phyloP scores from a whole-genome alignment of 306 rosid genomes.

The Malus sieversii region DNA sequence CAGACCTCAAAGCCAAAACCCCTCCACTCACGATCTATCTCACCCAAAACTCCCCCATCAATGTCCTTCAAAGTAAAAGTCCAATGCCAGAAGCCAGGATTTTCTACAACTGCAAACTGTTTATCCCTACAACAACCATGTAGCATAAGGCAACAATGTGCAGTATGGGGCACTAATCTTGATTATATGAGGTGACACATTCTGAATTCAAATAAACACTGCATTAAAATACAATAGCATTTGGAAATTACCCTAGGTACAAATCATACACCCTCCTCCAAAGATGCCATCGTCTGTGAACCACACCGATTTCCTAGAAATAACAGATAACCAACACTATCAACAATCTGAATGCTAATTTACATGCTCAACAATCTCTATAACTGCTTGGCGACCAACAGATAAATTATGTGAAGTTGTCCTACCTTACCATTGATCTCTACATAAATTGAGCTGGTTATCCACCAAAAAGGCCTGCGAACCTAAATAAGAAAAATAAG shows the following conservation, averaged over 20 bases:
- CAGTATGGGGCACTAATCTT: background rate
- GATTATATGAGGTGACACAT: background rate
- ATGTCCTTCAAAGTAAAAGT: slow-evolving; percentile 83
- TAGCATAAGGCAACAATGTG: background rate
- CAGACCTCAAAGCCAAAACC: slow-evolving; percentile 96
- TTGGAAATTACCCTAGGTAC: slow-evolving; percentile 74
- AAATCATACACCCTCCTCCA: slow-evolving; percentile 95
- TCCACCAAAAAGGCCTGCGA: slow-evolving; percentile 98
- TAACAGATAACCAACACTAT: slow-evolving; percentile 10
- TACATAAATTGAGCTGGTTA: slow-evolving; percentile 88
- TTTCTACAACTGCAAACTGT: slow-evolving; percentile 93
- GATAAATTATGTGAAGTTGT: background rate
- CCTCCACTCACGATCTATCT: slow-evolving; percentile 96
- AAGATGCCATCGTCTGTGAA: slow-evolving; percentile 94
- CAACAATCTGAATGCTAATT: slow-evolving; percentile 26
- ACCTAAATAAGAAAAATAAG: slow-evolving; percentile 45
- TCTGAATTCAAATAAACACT: background rate
- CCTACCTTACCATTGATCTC: slow-evolving; percentile 94
- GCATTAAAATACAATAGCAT: background rate
- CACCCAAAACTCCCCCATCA: slow-evolving; percentile 72
- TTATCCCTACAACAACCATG: slow-evolving; percentile 37
- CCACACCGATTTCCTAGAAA: slow-evolving; percentile 87
- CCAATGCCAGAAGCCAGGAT: slow-evolving; percentile 98
- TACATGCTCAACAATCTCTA: background rate
- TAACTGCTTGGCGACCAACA: slow-evolving; percentile 2